A percentile compares a stretch with the other conserved stretches of the same genome.
Conservation (phyloP, 2,329 filamentous ascomycete species). For the Calonectria ilicicola region DNA sequence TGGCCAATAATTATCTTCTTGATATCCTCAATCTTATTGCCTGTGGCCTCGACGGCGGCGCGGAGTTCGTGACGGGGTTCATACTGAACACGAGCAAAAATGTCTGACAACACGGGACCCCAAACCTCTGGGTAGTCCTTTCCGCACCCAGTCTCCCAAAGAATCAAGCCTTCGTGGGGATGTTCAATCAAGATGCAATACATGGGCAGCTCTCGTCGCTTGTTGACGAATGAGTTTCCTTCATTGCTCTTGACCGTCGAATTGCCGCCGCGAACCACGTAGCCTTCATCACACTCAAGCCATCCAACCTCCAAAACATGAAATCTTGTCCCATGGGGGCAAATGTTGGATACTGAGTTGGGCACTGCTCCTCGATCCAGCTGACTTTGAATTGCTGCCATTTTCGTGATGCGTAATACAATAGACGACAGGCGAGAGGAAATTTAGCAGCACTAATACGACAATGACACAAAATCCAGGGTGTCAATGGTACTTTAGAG, state of each 20-base stretch:
- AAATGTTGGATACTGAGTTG: not conserved
- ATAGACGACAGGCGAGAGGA: not conserved
- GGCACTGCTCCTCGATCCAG: conserved; percentile 9
- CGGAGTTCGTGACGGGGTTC: conserved; percentile 27
- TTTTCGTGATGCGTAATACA: not conserved
- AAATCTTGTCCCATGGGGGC: conserved; percentile 14
- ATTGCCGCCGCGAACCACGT: conserved; percentile 13
- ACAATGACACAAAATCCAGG: too few relatives aligned
- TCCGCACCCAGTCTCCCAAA: conserved; percentile 31
- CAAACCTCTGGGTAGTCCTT: conserved; percentile 33
- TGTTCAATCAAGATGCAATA: conserved; percentile 31
- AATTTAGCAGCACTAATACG: not conserved
- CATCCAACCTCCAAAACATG: conserved; percentile 21
- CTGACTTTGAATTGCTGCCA: conserved; percentile 14
- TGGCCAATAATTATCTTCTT: conserved; percentile 60
- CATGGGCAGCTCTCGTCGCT: conserved; percentile 17
- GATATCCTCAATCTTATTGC: conserved; percentile 57
- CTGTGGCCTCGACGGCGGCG: conserved; percentile 32
- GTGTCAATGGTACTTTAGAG: not conserved
- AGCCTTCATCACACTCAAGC: conserved; percentile 19
- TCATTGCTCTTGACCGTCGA: conserved; percentile 11
- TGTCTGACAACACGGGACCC: conserved; percentile 27
- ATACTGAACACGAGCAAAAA: conserved; percentile 32
- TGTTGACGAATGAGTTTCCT: conserved; percentile 14
- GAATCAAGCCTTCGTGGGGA: conserved; percentile 31